Conservation (phyloP, 495 filamentous ascomycete genomes). For the Trichocladium uniseriatum region DNA sequence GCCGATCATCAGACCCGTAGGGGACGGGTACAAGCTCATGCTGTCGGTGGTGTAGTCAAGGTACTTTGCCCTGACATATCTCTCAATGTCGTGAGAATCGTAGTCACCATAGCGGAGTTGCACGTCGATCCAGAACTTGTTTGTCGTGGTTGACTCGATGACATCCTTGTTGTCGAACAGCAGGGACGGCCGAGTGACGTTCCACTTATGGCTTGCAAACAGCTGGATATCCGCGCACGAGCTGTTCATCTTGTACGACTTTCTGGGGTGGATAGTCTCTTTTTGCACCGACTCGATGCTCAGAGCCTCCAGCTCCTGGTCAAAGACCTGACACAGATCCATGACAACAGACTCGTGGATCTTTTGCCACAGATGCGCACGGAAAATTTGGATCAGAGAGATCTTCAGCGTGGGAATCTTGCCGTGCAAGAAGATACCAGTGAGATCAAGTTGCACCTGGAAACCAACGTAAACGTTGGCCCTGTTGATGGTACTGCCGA, state of each 20-base stretch:
- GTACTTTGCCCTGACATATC: conserved; percentile 97
- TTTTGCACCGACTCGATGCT: conserved; percentile 99
- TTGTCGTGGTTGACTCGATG: conserved; percentile 90
- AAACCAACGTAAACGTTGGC: conserved; percentile 90
- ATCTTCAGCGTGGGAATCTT: conserved; percentile 99
- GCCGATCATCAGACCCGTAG: conserved; percentile 96
- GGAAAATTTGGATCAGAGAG: conserved; percentile 98
- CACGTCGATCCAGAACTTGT: conserved; percentile 99
- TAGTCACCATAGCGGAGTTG: conserved; percentile 98
- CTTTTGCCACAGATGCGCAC: conserved; percentile 99
- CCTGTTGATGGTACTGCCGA: conserved; percentile 51
- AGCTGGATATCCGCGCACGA: conserved; percentile 97
- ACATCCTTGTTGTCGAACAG: conserved; percentile 95
- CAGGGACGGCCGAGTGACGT: conserved; percentile 85
- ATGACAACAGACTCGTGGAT: conserved; percentile 99
- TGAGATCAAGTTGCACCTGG: conserved; percentile 97
- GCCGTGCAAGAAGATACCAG: conserved; percentile 98
- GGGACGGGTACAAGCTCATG: conserved; percentile 98
- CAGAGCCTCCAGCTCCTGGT: conserved; percentile 91
- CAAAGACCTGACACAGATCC: conserved; percentile 99
- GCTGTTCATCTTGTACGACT: conserved; percentile 99
- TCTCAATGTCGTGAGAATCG: conserved; percentile 97
- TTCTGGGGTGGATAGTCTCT: conserved; percentile 98
- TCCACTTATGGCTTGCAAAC: conserved; percentile 99
- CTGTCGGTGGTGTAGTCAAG: conserved; percentile 98